phyloP scores from a whole-genome alignment of 208 protist species.

The Vickermania ingenoplastis region DNA sequence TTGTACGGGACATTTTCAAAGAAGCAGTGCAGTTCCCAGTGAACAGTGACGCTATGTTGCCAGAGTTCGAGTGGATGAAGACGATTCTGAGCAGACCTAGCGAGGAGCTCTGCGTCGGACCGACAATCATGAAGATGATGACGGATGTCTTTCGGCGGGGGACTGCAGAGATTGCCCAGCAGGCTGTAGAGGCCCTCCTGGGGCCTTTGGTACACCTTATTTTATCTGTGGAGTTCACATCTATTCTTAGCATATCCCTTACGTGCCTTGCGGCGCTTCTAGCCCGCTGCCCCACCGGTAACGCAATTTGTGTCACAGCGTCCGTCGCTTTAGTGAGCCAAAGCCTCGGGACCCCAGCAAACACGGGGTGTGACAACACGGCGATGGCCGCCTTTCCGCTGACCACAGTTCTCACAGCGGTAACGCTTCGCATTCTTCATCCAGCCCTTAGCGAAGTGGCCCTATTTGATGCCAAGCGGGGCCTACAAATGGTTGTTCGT shows the following conservation, averaged over 20 bases:
- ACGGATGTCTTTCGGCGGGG: slow-evolving; percentile 13
- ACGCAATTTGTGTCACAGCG: not conserved
- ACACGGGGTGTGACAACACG: not conserved
- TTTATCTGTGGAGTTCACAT: slow-evolving; percentile 1
- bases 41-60: slow-evolving; percentile 4
- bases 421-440: not conserved
- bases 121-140: slow-evolving; percentile 13
- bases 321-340: not conserved
- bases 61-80: slow-evolving; percentile 13
- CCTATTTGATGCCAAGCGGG: not conserved
- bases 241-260: not conserved
- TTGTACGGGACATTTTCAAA: slow-evolving; percentile 22
- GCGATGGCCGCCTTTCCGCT: not conserved
- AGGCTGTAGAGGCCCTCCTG: not conserved
- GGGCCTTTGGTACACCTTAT: not conserved
- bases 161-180: slow-evolving; percentile 9
- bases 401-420: not conserved
- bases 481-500: not conserved
- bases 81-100: slow-evolving; percentile 7
- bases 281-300: slow-evolving; percentile 1
- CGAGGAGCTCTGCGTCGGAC: slow-evolving; percentile 11
- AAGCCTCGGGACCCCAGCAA: not conserved
- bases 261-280: slow-evolving; percentile 2
- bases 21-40: slow-evolving; percentile 10
- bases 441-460: not conserved